Base-by-base conservation (phyloP, 306 rosid genomes). In the Vigna trinervia region DNA sequence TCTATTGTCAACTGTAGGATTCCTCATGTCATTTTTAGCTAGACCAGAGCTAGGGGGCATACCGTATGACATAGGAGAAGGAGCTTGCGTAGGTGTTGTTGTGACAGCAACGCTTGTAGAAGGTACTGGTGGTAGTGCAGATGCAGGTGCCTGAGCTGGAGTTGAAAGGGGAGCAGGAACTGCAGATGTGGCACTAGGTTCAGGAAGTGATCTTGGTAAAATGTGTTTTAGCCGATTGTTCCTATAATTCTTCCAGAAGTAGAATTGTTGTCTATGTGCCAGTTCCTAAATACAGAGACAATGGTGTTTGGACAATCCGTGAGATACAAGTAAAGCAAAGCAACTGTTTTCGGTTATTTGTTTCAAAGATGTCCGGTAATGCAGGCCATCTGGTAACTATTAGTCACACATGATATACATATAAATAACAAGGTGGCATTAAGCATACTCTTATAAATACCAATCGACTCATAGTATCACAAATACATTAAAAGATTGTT, bases 191-290 rank as follows among this genome's bases (percentile, higher is more conserved):
- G 77, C 86, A 62, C 79, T 77, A 9, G 93, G 89, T 73, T 95
- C 97, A 26, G 97, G 92, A 73, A 92, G 91, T 53, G 97, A 68
- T 78, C 91, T 88, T 2, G 97, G 97, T 63, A 92, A 82, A 75
- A 95, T 89, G 85, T 95, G 99, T 77, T 95, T 95, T 61, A 95
- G 83, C 54, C 97, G 87, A 71, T 92, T 95, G 89, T 88, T 91
- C 81, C 99, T 79, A 45, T 95, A 95, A 81, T 95, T 95, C 91
- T 92, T 95, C 99, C 99, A 95, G 84, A 85, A 95, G 84, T 92
- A 95, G 82, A 95, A 95, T 78, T 95, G 99, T 81, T 95, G 99
- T 78, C 99, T 85, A 74, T 95, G 99, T 15, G 92, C 89, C 84
- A 95, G 84, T 85, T 95, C 97, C 99, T 95, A 71, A 45, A 82